These are phyloP conservation scores for Chloropicon primus DNA, from an alignment of 139 green algal species.

Conservation along the genomic window DNA sequence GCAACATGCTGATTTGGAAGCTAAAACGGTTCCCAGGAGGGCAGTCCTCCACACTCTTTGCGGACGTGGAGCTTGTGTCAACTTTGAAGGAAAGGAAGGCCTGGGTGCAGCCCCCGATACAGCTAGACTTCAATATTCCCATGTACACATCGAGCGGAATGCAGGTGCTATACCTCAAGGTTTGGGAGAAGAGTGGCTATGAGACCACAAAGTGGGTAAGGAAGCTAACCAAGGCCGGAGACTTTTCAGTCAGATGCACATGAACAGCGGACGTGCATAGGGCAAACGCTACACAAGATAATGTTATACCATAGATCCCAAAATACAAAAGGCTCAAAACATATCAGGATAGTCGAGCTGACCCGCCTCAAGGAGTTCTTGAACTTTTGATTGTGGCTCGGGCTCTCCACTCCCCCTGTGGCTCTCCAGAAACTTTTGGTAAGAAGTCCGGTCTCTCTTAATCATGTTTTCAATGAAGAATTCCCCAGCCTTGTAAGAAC, in stretches of 20 bases:
- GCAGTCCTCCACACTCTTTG: conserved; percentile 63
- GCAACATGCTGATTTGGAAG: conserved; percentile 84
- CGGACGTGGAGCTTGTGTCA: conserved; percentile 76
- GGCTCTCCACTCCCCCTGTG: too few species aligned
- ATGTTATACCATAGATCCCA: too few species aligned
- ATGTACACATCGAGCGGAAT: conserved; percentile 82
- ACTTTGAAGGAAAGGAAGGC: conserved; percentile 67
- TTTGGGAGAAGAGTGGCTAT: conserved; percentile 50
- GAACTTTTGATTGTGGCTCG: too few species aligned
- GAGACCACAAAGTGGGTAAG: conserved; percentile 80
- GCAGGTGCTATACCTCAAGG: conserved; percentile 80
- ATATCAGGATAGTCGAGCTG: background rate
- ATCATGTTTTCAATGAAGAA: conserved; percentile 10
- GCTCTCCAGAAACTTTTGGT: too few species aligned
- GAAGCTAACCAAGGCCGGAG: conserved; percentile 71
- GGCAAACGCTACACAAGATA: too few species aligned
- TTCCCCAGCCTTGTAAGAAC: conserved; percentile 10
- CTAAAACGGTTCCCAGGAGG: conserved; percentile 22
- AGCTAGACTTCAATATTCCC: conserved; percentile 76
- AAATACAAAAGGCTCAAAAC: too few species aligned
- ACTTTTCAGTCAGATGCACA: conserved; percentile 12
- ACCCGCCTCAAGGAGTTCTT: background rate
- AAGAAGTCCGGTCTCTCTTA: background rate
- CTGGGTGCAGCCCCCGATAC: conserved; percentile 68
- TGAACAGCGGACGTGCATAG: too few species aligned